Percentiles rank a stretch among this genome's conserved stretches.
phyloP scores from a whole-genome alignment of 2,329 filamentous ascomycete species.

The Colletotrichum eremochloae region DNA sequence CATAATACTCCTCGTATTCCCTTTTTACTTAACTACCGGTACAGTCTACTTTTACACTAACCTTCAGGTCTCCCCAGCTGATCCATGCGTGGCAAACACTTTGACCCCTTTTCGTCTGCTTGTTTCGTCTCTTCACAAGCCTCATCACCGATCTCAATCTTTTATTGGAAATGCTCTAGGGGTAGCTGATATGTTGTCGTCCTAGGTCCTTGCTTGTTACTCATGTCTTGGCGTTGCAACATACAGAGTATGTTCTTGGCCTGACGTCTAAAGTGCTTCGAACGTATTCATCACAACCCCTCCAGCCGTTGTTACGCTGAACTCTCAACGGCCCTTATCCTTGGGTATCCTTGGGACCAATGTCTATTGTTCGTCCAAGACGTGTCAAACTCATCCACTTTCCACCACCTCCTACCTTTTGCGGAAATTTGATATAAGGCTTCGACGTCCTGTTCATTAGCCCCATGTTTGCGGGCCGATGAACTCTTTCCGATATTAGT shows the following conservation, averaged over 20 bases:
- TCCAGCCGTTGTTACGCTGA: conserved; percentile 17
- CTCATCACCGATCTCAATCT: conserved; percentile 15
- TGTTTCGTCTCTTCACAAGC: conserved; percentile 8
- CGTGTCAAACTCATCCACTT: not conserved
- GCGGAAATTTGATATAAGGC: conserved; percentile 31
- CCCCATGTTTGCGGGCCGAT: conserved; percentile 13
- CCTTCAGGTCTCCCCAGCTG: conserved; percentile 15
- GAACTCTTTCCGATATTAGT: conserved; percentile 28
- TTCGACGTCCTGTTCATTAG: conserved; percentile 21
- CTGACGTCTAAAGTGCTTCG: conserved; percentile 34
- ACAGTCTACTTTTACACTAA: not conserved
- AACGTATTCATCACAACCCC: conserved; percentile 33
- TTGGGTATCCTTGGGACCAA: conserved; percentile 5
- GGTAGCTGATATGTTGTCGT: not conserved
- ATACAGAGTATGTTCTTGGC: conserved; percentile 22
- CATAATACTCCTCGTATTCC: not conserved
- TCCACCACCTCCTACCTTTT: conserved; percentile 9
- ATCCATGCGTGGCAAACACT: conserved; percentile 7
- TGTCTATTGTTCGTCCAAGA: conserved; percentile 17
- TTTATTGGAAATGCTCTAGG: conserved; percentile 9
- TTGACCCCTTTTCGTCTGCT: conserved; percentile 30
- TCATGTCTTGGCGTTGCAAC: conserved; percentile 30
- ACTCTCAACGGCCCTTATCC: conserved; percentile 14
- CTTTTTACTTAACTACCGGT: too few species aligned
- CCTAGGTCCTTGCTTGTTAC: conserved; percentile 20